Conservation (phyloP, 2,329 filamentous ascomycete species). For the Xylogone sp. region DNA sequence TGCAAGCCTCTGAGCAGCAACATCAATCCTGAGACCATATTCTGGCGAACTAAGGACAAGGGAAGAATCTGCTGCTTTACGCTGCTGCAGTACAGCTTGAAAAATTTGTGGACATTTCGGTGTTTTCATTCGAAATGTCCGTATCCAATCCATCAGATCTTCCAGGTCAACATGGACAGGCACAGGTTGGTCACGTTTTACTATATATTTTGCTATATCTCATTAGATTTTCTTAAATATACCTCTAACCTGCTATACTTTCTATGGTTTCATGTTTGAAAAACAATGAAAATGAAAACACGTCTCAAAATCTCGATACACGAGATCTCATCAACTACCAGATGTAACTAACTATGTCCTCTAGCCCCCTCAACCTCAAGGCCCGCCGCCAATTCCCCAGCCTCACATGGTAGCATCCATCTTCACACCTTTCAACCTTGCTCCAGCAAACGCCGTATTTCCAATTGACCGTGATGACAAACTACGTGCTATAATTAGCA, state of each 20-base stretch:
- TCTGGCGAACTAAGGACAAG: too few species aligned
- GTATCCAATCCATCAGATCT: neutral
- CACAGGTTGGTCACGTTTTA: neutral
- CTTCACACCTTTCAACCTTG: slow-evolving; percentile 21
- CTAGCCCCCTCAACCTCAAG: neutral
- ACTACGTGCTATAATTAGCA: slow-evolving; percentile 15
- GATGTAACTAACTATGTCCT: neutral
- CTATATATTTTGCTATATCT: neutral
- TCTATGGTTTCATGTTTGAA: too few species aligned
- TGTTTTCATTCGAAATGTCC: neutral
- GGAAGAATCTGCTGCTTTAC: too few species aligned
- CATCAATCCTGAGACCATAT: too few species aligned
- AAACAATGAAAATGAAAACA: too few species aligned
- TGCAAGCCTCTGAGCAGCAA: too few species aligned
- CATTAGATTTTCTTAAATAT: too few species aligned
- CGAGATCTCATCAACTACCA: too few species aligned
- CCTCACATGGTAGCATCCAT: slow-evolving; percentile 11
- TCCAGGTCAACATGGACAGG: neutral
- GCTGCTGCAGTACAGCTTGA: too few species aligned
- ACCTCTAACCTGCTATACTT: too few species aligned
- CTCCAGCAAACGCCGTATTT: slow-evolving; percentile 2
- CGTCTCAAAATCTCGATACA: too few species aligned
- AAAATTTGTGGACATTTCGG: too few species aligned
- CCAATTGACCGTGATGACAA: slow-evolving; percentile 9
- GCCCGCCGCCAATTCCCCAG: neutral